A percentile compares a stretch with the other conserved stretches of the same genome.
phyloP scores from a whole-genome alignment of 176 grass and related monocot species.

The Urochloa ruziziensis region DNA sequence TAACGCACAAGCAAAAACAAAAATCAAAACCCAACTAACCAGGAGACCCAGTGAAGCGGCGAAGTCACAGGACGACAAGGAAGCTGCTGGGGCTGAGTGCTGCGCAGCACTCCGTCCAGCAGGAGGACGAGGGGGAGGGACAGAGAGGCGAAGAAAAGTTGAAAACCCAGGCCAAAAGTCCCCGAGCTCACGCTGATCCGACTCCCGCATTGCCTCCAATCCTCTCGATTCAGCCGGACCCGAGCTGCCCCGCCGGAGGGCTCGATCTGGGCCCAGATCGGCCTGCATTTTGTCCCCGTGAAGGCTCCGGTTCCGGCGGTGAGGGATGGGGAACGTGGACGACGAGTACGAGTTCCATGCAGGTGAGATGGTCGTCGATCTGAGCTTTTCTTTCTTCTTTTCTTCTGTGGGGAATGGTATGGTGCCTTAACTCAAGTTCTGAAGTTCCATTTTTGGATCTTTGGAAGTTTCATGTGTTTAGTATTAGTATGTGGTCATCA shows the following conservation, averaged over 20 bases:
- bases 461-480: neutral
- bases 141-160: constrained; percentile 21
- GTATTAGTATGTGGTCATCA: neutral
- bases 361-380: constrained; percentile 71
- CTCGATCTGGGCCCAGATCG: constrained; percentile 54
- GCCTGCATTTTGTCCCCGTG: constrained; percentile 22
- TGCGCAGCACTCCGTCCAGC: constrained; percentile 13
- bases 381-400: neutral
- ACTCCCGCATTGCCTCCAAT: constrained; percentile 40
- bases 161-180: constrained; percentile 35
- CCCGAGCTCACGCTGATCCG: constrained; percentile 19
- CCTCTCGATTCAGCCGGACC: constrained; percentile 23
- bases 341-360: constrained; percentile 49
- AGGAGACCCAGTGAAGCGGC: constrained; percentile 6
- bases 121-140: neutral
- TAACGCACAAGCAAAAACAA: constrained; percentile 47
- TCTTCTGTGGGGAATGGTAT: neutral
- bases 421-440: neutral
- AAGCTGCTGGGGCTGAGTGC: constrained; percentile 31
- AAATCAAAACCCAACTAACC: constrained; percentile 37
- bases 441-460: constrained; percentile 43
- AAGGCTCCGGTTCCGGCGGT: constrained; percentile 10
- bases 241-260: constrained; percentile 26
- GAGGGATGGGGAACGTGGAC: constrained; percentile 66
- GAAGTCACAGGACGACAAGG: neutral